phyloP scores from a whole-genome alignment of 257 asterid genomes.

The Ajuga chamaepitys region DNA sequence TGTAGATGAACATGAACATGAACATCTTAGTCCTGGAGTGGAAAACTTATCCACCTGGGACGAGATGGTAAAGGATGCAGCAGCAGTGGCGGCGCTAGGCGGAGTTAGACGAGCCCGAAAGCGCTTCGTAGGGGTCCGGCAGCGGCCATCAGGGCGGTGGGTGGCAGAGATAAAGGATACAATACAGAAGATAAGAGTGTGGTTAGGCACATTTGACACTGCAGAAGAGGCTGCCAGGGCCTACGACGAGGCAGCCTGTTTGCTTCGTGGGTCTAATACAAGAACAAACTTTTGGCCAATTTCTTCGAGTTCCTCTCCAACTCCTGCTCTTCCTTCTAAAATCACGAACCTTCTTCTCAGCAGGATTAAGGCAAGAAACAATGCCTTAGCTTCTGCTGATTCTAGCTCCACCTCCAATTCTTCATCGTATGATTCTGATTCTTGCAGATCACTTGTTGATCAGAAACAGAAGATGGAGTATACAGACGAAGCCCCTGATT shows the following conservation, averaged over 20 bases:
- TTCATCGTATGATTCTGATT: conserved; percentile 1
- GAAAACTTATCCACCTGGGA: conserved; percentile 28
- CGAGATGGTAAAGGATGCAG: conserved; percentile 52
- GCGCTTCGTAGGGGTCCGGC: conserved; percentile 70
- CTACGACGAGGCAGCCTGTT: conserved; percentile 75
- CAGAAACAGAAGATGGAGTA: conserved; percentile 6
- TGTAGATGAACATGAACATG: conserved; percentile 10
- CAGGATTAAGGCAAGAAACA: conserved; percentile 62
- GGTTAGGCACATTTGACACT: conserved; percentile 77
- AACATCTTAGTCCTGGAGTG: conserved; percentile 10
- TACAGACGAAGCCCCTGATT: conserved; percentile 27
- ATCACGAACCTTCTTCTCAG: conserved; percentile 63
- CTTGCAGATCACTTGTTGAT: not conserved
- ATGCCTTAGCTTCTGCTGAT: conserved; percentile 21
- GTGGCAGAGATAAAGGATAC: conserved; percentile 83
- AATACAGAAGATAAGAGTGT: conserved; percentile 67
- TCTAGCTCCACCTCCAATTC: not conserved
- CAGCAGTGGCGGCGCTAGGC: conserved; percentile 33
- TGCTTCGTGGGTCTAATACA: conserved; percentile 83
- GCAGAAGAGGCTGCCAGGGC: conserved; percentile 83
- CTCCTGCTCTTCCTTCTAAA: conserved; percentile 63
- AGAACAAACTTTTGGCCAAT: conserved; percentile 80
- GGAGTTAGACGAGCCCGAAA: conserved; percentile 45
- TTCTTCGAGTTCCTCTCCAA: conserved; percentile 28
- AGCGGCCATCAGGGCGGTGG: conserved; percentile 81